Evolutionary conservation across 441 rosid genomes (phyloP), one percentile per base, ranked within the genome.

Genomic region (Gossypium aridum): DNA sequence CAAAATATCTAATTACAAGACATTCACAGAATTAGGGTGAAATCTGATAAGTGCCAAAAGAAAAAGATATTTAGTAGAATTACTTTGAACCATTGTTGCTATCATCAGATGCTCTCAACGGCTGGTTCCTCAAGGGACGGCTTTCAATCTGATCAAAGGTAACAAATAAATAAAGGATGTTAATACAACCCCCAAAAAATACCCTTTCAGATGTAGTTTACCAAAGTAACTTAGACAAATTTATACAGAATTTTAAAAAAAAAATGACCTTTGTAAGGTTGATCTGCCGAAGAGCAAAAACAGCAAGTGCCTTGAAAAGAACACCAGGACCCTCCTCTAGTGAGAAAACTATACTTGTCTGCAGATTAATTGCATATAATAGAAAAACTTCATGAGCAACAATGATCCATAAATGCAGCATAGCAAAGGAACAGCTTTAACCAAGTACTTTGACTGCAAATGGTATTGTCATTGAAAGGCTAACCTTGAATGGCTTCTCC

Each of bases 261-360:
- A 39, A 23, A 60, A 60, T n/a, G 51, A 91, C 98, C 93, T 96
- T 92, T 20, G 93, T 88, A 70, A 96, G 96, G 84, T 93, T 96
- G 75, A 96, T 89, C 77, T 91, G 84, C 73, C 97, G 86, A 51
- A 91, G 85, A 68, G 99, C 96, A 88, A 96, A 96, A 70, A 94
- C 98, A 71, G 98, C 97, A 80, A 96, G 97, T 70, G 98, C 98
- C 84, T 93, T 96, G 85, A 96, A 96, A 78, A 96, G 98, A 62
- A 90, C 83, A 53, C 99, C 99, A 60, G 99, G 97, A 65, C 99
- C 99, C 83, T 92, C 94, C 88, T 93, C 99, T 72, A 93, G 87
- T 4, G 99, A 91, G 86, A 96, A 96, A 54, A 92, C 99, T 72
- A 70, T 70, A 28, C 73, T 70, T 2, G 73, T 70, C 73, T 70